Evolutionary conservation across 2,329 filamentous ascomycete species (phyloP), one percentile per base, ranked within the genome.

Genomic region (Xylaria sp.): DNA sequence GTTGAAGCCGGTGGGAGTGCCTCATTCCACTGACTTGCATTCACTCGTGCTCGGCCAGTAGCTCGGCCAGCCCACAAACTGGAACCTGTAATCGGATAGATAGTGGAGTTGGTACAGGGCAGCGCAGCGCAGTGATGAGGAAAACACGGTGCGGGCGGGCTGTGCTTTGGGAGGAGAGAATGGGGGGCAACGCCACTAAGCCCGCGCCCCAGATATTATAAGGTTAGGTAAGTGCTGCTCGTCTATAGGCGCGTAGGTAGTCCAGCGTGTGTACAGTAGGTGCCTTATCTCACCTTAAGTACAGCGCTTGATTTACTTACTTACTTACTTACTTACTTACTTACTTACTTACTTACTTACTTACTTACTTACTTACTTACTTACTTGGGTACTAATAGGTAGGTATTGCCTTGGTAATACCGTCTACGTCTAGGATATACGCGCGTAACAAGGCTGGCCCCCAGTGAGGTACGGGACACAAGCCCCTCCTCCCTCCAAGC

Each of bases 1-100:
- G 54, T 52, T 7, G 56, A 63, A 63, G 60, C 60, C 54, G 37
- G 38, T 31, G 51, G 49, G 37, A 62, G 11, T 61, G 33, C 47
- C 46, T 21, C 46, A 19, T 21, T 52, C 60, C 27, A 43, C 40
- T 44, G 46, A 40, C 49, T 49, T 33, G 15, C 13, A 38, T 44
- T 7, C 25, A 38, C 23, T 21, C 13, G 17, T 37, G 19, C 35
- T 52, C 31, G 27, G 35, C 48, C 29, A n/a, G n/a, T n/a, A n/a
- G n/a, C n/a, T n/a, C n/a, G 17, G 33, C 46, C 25, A 11, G 29
- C 31, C 46, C 46, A 49, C 31, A 49, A 40, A 21, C 21, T 52
- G 5, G 11, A 40, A n/a, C n/a, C 13, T 13, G n/a, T 19, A 53
- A 25, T 33, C 21, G 13, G 17, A 44, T 11, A 29, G 17, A 44